Base-by-base conservation (phyloP, 2,329 filamentous ascomycete species). In the Botrytis aclada region DNA sequence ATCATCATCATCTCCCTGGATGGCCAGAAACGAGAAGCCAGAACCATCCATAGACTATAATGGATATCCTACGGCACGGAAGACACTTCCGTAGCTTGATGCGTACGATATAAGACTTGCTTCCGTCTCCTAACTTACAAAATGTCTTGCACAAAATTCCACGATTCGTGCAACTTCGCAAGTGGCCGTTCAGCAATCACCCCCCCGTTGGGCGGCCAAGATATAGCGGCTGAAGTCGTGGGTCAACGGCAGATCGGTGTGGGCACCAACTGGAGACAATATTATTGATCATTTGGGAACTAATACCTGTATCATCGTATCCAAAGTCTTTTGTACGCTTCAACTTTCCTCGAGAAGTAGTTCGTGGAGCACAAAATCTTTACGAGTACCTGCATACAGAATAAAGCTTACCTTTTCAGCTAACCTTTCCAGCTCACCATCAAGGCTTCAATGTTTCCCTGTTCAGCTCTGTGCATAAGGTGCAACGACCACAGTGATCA, bases 311-410 rank as follows among this genome's bases (percentile, higher is more conserved):
- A 34, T 25, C 62, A 37, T 51, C 64, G 45, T 67, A 67, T 67
- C 34, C 64, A 29, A 39, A 39, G 5, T 39, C 18, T 37, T 54
- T 39, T 32, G 34, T 29, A 39, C 64, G 45, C 64, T 54, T 67
- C 32, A 20, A 65, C 32, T 54, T 39, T 54, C 64, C 41, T 41
- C n/a, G 45, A 47, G 8, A n/a, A n/a, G 16, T 29, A 47, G 39
- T 32, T 56, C 58, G 47, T 47, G 39, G 20, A 62, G 58, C 69
- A 51, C 32, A 39, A 25, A 62, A 29, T 25, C 29, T 58, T 66
- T 58, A 58, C 70, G 45, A 71, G 61, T 65, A 67, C 45, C 70
- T 71, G 61, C 70, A 71, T 39, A 66, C 64, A 54, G 14, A 41
- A 58, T 16, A 54, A 60, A 66, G 60, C 45, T 45, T 58, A 67